Percentiles rank a stretch among this genome's conserved stretches.
These are phyloP conservation scores for Cynara cardunculus DNA, from an alignment of 129 eudicot genomes.

Conservation along the genomic window DNA sequence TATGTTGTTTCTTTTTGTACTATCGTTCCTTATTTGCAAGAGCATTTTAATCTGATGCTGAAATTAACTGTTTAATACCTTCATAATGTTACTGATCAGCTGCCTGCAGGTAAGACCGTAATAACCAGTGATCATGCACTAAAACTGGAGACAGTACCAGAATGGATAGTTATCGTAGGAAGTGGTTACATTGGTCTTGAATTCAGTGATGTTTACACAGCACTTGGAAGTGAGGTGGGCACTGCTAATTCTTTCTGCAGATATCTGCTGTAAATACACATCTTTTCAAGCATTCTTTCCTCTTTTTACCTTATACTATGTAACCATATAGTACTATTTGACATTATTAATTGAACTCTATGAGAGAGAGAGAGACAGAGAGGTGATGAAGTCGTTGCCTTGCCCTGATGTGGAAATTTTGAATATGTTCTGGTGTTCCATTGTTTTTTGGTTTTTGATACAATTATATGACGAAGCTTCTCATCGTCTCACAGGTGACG, in stretches of 20 bases:
- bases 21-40: conserved; percentile 5
- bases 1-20: background rate
- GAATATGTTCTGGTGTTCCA: background rate
- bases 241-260: conserved; percentile 6
- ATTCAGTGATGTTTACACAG: conserved; percentile 98
- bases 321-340: background rate
- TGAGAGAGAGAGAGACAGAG: background rate
- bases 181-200: conserved; percentile 99
- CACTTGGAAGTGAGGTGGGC: conserved; percentile 98
- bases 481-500: conserved; percentile 58
- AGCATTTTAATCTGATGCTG: conserved; percentile 5
- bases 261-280: background rate
- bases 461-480: conserved; percentile 10
- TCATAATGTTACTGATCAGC: conserved; percentile 12
- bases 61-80: background rate
- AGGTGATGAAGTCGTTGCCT: background rate
- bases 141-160: conserved; percentile 83
- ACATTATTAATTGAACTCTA: conserved; percentile 1
- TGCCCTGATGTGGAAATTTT: background rate
- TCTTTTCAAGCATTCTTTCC: background rate
- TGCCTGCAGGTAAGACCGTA: conserved; percentile 79
- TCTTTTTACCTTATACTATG: background rate
- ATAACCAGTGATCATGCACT: conserved; percentile 93
- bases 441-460: background rate
- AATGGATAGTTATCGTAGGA: conserved; percentile 98